Evolutionary conservation across 345 rosid species (phyloP), one percentile per base, ranked within the genome.

Genomic region (Gossypium herbaceum): DNA sequence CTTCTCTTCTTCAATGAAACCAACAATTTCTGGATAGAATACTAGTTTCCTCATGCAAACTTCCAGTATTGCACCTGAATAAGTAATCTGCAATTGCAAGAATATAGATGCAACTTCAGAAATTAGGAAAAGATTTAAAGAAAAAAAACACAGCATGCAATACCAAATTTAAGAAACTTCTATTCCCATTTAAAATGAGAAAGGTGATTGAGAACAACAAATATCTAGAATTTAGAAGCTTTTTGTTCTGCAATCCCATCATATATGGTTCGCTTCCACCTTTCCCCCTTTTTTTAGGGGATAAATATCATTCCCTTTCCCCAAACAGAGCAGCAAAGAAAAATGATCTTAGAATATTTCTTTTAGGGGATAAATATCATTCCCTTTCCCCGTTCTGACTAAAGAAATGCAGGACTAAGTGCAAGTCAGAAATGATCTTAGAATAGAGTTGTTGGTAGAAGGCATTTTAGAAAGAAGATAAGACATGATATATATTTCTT

Each of bases 21-120:
- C 87, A 68, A 91, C 96, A 78, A 95, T 86, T 82, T 93, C 98
- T 4, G 98, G 99, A 80, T 88, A 93, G 85, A 91, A 93, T 50
- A 90, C 97, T 81, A 91, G 84, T 84, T 91, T 93, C 80, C 98
- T 90, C 96, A 89, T 89, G 90, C 98, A 93, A 68, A 89, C 97
- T 84, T 95, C 94, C 79, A 95, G 56, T 81, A 91, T 73, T 39
- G 98, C 99, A 29, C 98, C 98, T 0, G 97, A 85, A 77, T 93
- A 91, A 0, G 91, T 88, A 79, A 91, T 62, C 99, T 95, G 83
- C 85, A 76, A 20, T 69, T 65, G 47, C 77, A 79, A 17, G 63
- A 29, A 70, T 63, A 58, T 64, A 68, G 52, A 19, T 59, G 64
- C 44, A 15, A 70, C 67, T 24, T 50, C 10, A 22, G 61, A 47